Percentiles rank a stretch among this genome's conserved stretches.
Conservation (phyloP, 1,284 basidiomycete genomes). For the Tylopilus sp. region DNA sequence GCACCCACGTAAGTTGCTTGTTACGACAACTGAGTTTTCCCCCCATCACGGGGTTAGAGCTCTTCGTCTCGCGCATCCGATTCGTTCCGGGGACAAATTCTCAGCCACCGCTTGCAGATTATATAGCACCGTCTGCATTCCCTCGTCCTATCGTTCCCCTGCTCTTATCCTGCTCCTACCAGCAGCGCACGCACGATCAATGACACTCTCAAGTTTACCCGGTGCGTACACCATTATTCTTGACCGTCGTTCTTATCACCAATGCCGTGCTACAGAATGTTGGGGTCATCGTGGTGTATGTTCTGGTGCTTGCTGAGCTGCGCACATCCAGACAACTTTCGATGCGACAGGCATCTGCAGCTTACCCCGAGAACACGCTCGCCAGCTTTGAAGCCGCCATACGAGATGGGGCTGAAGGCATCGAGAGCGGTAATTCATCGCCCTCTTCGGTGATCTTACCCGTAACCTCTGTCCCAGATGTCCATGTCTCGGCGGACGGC, state of each 20-base stretch:
- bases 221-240: conserved; percentile 18
- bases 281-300: conserved; percentile 92
- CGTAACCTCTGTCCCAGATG: conserved; percentile 73
- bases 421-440: conserved; percentile 79
- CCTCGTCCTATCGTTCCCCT: not conserved
- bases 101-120: conserved; percentile 26
- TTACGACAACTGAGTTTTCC: not conserved
- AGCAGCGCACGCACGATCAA: conserved; percentile 7
- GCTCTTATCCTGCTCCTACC: not conserved
- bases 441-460: conserved; percentile 32
- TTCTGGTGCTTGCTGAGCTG: conserved; percentile 6
- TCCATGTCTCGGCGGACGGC: conserved; percentile 88
- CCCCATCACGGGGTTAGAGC: not conserved
- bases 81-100: conserved; percentile 9
- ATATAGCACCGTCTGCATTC: conserved; percentile 21
- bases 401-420: conserved; percentile 88
- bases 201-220: conserved; percentile 24
- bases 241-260: not conserved
- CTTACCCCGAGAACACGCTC: conserved; percentile 88
- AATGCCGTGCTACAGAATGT: conserved; percentile 52
- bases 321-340: conserved; percentile 15
- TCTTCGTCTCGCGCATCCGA: not conserved
- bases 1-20: too few relatives aligned
- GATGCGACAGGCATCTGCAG: conserved; percentile 66
- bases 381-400: conserved; percentile 92